Conservation (phyloP, 306 rosid species). For the Cicer arietinum region DNA sequence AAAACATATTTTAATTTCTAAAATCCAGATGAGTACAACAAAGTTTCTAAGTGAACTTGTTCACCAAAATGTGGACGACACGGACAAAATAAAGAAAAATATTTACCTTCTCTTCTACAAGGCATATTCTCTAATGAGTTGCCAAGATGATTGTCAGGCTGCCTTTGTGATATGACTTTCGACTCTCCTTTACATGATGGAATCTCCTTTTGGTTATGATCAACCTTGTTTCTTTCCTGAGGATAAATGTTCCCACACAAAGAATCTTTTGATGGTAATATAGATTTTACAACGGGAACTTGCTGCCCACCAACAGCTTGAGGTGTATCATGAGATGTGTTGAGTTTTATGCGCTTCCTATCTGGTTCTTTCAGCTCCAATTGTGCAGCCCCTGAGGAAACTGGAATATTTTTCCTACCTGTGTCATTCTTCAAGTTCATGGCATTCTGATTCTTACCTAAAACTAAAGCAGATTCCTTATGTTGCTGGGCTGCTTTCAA, state of each 20-base stretch:
- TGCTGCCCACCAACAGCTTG: conserved; percentile 49
- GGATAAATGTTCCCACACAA: conserved; percentile 42
- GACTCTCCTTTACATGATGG: conserved; percentile 55
- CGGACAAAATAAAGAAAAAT: conserved; percentile 41
- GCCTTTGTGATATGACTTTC: conserved; percentile 48
- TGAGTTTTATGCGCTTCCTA: conserved; percentile 69
- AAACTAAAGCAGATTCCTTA: conserved; percentile 65
- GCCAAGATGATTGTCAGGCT: conserved; percentile 53
- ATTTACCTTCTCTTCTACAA: conserved; percentile 60
- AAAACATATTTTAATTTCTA: conserved; percentile 21
- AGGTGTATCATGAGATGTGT: conserved; percentile 52
- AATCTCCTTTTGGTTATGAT: conserved; percentile 51
- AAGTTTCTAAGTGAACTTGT: conserved; percentile 24
- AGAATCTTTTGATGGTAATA: conserved; percentile 55
- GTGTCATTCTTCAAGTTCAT: conserved; percentile 52
- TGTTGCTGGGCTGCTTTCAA: conserved; percentile 71
- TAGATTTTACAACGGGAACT: conserved; percentile 48
- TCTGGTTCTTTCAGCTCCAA: conserved; percentile 66
- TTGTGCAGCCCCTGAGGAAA: conserved; percentile 48
- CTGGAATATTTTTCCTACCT: conserved; percentile 49
- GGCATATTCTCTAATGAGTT: conserved; percentile 58
- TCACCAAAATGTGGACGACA: conserved; percentile 16
- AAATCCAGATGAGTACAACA: conserved; percentile 29
- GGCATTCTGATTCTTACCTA: conserved; percentile 55
- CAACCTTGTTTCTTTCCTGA: conserved; percentile 47